phyloP scores from a whole-genome alignment of 768 basidiomycete species.

The Naganishia friedmannii region DNA sequence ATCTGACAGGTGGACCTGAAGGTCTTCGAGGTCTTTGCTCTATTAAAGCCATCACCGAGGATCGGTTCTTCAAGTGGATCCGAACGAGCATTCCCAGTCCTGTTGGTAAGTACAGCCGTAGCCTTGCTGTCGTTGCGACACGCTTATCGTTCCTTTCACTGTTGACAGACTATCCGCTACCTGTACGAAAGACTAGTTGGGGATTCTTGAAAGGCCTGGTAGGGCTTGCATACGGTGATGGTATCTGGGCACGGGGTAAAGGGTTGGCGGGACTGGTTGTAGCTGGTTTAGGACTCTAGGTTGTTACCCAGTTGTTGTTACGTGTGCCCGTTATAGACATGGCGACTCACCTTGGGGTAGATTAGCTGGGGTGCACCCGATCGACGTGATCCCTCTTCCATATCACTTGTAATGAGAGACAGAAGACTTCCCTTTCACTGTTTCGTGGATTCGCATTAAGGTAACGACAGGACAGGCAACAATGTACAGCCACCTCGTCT shows the following conservation, averaged over 20 bases:
- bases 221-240: slow-evolving; percentile 39
- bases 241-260: slow-evolving; percentile 6
- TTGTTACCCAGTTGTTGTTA: neutral
- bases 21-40: slow-evolving; percentile 84
- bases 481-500: no score
- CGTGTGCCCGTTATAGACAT: neutral
- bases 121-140: no score
- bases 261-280: slow-evolving; percentile 14
- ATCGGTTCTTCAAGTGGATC: slow-evolving; percentile 77
- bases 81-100: slow-evolving; percentile 82
- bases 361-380: no score
- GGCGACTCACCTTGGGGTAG: neutral
- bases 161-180: slow-evolving; percentile 43
- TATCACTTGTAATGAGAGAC: no score
- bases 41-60: slow-evolving; percentile 78
- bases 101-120: slow-evolving; percentile 56
- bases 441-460: no score
- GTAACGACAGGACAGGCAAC: no score
- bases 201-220: slow-evolving; percentile 44
- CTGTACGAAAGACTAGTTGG: slow-evolving; percentile 36
- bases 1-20: slow-evolving; percentile 74
- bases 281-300: slow-evolving; percentile 1
- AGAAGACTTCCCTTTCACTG: no score
- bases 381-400: no score
- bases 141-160: neutral